Conservation (phyloP, 306 rosid genomes). For the Cicer cuneatum region DNA sequence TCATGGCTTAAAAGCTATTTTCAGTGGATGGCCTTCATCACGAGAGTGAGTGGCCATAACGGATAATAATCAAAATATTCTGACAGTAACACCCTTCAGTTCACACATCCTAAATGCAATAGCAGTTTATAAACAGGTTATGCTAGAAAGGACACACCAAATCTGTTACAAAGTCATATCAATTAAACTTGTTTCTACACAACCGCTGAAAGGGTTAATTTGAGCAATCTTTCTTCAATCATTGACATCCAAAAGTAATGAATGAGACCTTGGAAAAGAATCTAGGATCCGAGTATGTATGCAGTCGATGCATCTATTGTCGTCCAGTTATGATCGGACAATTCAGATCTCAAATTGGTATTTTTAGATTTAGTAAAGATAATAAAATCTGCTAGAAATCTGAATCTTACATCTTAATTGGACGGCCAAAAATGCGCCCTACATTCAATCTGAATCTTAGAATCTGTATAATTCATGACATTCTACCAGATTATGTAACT, state of each 20-base stretch:
- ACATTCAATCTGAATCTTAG: background rate
- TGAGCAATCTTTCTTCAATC: conserved; percentile 18
- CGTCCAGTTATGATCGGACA: too few relatives aligned
- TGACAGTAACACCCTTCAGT: background rate
- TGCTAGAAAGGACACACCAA: background rate
- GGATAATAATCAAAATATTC: background rate
- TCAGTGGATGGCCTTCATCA: conserved; percentile 7
- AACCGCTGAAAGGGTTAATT: background rate
- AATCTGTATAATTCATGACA: conserved; percentile 34
- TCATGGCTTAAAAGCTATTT: background rate
- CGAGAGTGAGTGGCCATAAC: background rate
- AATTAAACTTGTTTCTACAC: conserved; percentile 7
- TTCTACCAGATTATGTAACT: background rate
- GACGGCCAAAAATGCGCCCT: too few relatives aligned
- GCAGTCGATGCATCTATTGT: too few relatives aligned
- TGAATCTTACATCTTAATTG: too few relatives aligned
- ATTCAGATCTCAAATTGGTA: too few relatives aligned
- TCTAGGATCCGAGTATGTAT: background rate
- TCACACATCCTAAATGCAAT: conserved; percentile 17
- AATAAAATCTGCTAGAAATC: too few relatives aligned
- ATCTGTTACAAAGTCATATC: conserved; percentile 5
- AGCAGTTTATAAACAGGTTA: background rate
- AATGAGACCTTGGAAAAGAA: conserved; percentile 12
- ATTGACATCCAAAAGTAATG: conserved; percentile 1
- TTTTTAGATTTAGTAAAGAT: too few relatives aligned